Evolutionary conservation across 164 flowering plant genomes (phyloP).

Genomic region (Umbellularia californica): DNA sequence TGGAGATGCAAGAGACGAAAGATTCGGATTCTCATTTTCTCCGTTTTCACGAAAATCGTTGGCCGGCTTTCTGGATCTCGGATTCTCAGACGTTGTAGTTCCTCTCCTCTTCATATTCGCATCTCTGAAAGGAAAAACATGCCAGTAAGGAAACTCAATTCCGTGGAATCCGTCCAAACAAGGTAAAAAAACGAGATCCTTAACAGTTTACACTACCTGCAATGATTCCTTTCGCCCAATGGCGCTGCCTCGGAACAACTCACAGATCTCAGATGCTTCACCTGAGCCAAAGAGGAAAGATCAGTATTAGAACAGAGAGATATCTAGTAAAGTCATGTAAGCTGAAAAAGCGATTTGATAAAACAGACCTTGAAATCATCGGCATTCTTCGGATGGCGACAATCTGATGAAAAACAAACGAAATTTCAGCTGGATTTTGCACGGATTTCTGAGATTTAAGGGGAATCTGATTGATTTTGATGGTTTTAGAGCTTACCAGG

Average conservation of each 20-base stretch:
- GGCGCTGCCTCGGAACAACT: constrained; percentile 32
- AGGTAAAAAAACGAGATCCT: background rate
- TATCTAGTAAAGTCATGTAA: background rate
- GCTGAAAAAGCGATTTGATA: background rate
- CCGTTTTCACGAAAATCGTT: constrained; percentile 30
- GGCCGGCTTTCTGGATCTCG: constrained; percentile 2
- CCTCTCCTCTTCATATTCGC: constrained; percentile 55
- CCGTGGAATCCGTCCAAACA: background rate
- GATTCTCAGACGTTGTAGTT: constrained; percentile 6
- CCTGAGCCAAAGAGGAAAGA: constrained; percentile 11
- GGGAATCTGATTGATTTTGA: background rate
- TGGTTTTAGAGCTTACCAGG: constrained; percentile 40
- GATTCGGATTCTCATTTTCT: constrained; percentile 77
- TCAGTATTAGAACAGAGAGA: background rate
- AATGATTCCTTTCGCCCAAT: constrained; percentile 33
- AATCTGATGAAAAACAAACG: constrained; percentile 40
- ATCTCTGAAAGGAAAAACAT: constrained; percentile 29
- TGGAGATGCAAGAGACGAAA: constrained; percentile 24
- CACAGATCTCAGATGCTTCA: constrained; percentile 24
- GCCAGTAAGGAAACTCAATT: too few species aligned
- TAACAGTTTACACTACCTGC: constrained; percentile 32
- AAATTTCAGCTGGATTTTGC: background rate
- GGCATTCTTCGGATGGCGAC: constrained; percentile 72
- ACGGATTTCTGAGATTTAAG: background rate
- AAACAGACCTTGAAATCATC: constrained; percentile 71